These are phyloP conservation scores for Acanthamoeba healyi DNA, from an alignment of 208 protist genomes.

Conservation along the genomic window DNA sequence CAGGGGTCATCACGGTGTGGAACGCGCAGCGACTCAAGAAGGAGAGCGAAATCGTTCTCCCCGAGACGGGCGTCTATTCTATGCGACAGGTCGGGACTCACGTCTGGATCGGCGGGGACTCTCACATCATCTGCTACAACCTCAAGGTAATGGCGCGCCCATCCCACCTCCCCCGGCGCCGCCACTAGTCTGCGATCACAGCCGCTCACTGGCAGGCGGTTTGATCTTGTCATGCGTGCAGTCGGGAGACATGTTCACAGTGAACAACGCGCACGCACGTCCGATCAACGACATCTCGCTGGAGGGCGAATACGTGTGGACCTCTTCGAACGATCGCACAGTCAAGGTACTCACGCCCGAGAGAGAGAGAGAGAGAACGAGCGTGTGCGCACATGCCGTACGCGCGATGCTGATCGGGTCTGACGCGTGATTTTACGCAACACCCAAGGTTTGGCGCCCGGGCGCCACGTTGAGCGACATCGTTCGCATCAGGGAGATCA, in stretches of 20 bases:
- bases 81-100: conserved; percentile 49
- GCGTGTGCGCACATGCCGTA: neutral
- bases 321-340: conserved; percentile 17
- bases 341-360: neutral
- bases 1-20: conserved; percentile 5
- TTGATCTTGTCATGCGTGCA: neutral
- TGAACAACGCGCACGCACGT: conserved; percentile 59
- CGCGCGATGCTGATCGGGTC: too few relatives aligned
- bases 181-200: neutral
- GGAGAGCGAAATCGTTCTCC: conserved; percentile 47
- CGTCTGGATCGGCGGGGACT: conserved; percentile 50
- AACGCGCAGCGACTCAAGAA: conserved; percentile 56
- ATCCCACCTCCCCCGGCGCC: too few relatives aligned
- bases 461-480: conserved; percentile 38
- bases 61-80: conserved; percentile 59
- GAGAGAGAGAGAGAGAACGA: too few relatives aligned
- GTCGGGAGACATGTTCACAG: conserved; percentile 53
- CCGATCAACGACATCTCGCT: conserved; percentile 52
- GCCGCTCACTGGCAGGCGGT: neutral
- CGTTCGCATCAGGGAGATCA: conserved; percentile 35
- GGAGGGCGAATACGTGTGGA: conserved; percentile 45
- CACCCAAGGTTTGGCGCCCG: conserved; percentile 39
- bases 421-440: neutral
- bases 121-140: conserved; percentile 63
- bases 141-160: conserved; percentile 5